phyloP scores from a whole-genome alignment of 1,139 yeast species.

The Blastobotrys persicus region DNA sequence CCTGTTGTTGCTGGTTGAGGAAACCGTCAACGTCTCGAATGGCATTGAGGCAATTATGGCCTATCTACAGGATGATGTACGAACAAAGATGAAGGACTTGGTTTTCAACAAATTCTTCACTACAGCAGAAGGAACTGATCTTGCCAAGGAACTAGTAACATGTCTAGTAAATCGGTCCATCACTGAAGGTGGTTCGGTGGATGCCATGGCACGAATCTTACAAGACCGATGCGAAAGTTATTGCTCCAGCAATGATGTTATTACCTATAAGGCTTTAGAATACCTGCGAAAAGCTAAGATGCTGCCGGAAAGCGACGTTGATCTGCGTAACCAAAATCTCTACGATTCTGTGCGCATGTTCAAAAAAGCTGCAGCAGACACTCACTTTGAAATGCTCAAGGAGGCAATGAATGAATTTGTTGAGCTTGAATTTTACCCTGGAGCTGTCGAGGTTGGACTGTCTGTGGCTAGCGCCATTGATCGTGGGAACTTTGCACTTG shows the following conservation, averaged over 20 bases:
- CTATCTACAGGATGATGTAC: constrained; percentile 63
- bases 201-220: constrained; percentile 78
- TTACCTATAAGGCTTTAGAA: constrained; percentile 91
- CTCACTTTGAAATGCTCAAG: constrained; percentile 75
- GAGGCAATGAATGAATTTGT: constrained; percentile 79
- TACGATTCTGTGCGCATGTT: constrained; percentile 72
- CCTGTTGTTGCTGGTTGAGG: constrained; percentile 76
- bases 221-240: constrained; percentile 95
- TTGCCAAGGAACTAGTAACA: constrained; percentile 82
- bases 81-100: constrained; percentile 62
- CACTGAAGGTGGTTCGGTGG: constrained; percentile 90
- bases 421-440: constrained; percentile 73
- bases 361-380: constrained; percentile 74
- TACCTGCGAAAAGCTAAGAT: constrained; percentile 84
- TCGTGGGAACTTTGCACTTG: constrained; percentile 54
- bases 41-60: constrained; percentile 64
- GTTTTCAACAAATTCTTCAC: constrained; percentile 76
- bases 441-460: constrained; percentile 81
- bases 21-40: constrained; percentile 45
- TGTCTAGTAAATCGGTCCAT: constrained; percentile 87
- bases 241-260: constrained; percentile 90
- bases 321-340: constrained; percentile 66
- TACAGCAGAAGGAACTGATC: constrained; percentile 57
- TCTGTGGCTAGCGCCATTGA: constrained; percentile 73
- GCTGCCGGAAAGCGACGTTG: constrained; percentile 61